phyloP scores from a whole-genome alignment of 192 early-diverging fungal genomes.

The Coemansia sp. region DNA sequence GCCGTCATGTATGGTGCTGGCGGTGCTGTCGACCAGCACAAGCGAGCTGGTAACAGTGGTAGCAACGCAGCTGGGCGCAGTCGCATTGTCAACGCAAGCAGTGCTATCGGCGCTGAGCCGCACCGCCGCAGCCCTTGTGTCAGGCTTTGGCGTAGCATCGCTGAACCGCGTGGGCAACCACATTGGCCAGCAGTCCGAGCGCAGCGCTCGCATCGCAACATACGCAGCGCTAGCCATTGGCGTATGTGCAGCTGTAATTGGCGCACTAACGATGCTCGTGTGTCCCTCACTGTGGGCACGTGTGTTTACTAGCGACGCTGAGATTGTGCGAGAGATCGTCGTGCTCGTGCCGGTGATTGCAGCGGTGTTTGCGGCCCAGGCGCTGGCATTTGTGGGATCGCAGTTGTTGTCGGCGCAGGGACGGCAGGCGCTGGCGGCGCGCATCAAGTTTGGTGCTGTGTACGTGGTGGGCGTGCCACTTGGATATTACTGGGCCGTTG shows the following conservation, averaged over 20 bases:
- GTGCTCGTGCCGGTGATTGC: conserved; percentile 27
- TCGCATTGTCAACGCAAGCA: conserved; percentile 75
- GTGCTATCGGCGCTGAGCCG: conserved; percentile 70
- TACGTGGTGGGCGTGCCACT: conserved; percentile 59
- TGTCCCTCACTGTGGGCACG: conserved; percentile 38
- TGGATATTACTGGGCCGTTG: conserved; percentile 57
- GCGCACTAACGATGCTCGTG: conserved; percentile 29
- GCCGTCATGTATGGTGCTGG: conserved; percentile 28
- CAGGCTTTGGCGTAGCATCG: conserved; percentile 69
- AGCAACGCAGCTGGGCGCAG: conserved; percentile 77
- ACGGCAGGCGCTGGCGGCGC: conserved; percentile 52
- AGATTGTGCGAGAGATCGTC: conserved; percentile 11
- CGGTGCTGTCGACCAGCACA: conserved; percentile 42
- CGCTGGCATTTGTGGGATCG: conserved; percentile 61
- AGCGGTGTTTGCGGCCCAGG: conserved; percentile 21
- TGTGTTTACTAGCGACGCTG: conserved; percentile 53
- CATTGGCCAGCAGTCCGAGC: conserved; percentile 54
- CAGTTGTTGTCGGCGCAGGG: conserved; percentile 59
- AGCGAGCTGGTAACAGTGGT: conserved; percentile 73
- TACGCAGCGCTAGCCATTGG: conserved; percentile 23
- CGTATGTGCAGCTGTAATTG: conserved; percentile 20
- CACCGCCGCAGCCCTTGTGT: conserved; percentile 70
- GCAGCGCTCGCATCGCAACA: conserved; percentile 40
- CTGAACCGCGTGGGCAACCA: conserved; percentile 81
- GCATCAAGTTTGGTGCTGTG: conserved; percentile 53